These are phyloP conservation scores for Lolium perenne DNA, from an alignment of 176 grass and related monocot genomes.

Conservation along the genomic window DNA sequence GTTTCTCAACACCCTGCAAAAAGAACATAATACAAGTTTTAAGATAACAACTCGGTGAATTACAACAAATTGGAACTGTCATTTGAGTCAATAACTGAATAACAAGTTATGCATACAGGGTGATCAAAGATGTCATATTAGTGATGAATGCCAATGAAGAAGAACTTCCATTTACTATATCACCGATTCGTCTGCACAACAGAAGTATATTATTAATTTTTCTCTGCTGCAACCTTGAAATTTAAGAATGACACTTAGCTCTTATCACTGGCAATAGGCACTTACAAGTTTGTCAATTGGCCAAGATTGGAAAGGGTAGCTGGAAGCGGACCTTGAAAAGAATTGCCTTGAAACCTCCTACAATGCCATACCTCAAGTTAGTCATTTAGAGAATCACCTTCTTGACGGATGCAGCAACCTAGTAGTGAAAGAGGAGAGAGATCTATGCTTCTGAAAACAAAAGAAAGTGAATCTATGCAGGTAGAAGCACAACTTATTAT, in stretches of 20 bases:
- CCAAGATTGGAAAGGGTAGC: slow-evolving; percentile 62
- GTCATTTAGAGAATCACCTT: slow-evolving; percentile 4
- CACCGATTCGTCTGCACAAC: slow-evolving; percentile 26
- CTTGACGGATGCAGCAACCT: background rate
- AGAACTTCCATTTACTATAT: slow-evolving; percentile 58
- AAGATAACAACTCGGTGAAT: background rate
- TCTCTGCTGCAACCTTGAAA: background rate
- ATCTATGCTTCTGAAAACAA: background rate
- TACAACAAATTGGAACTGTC: background rate
- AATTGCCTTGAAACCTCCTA: slow-evolving; percentile 80
- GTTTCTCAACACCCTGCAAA: slow-evolving; percentile 75
- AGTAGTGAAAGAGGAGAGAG: slow-evolving; percentile 19
- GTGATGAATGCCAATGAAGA: slow-evolving; percentile 58
- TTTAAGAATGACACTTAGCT: slow-evolving; percentile 1
- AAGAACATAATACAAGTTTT: slow-evolving; percentile 20
- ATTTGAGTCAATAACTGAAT: background rate
- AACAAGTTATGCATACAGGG: slow-evolving; percentile 51
- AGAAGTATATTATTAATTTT: background rate
- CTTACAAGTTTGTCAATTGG: slow-evolving; percentile 45
- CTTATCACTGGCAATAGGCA: background rate
- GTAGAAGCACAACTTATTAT: slow-evolving; percentile 1
- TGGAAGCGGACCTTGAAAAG: slow-evolving; percentile 76
- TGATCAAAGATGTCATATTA: slow-evolving; percentile 64
- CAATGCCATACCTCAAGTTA: slow-evolving; percentile 31
- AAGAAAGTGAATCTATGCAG: background rate